Evolutionary conservation across 2,329 filamentous ascomycete species (phyloP).

Genomic region (Fusarium gaditjirri): DNA sequence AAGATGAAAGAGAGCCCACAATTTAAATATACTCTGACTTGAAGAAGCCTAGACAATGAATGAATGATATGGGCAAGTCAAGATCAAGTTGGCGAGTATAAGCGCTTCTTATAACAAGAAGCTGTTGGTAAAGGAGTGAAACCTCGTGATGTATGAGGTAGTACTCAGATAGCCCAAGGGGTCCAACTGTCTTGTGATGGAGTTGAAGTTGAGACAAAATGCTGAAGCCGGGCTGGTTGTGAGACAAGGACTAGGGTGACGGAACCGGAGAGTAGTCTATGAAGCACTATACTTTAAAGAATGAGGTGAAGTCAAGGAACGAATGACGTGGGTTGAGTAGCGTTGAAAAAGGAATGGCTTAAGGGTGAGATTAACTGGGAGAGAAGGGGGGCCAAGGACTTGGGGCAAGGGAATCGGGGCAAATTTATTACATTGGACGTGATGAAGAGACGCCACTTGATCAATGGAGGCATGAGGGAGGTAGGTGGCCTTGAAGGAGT

Average conservation of each 20-base stretch:
- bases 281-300: constrained; percentile 29
- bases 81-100: not conserved
- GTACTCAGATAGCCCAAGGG: constrained; percentile 2
- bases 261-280: constrained; percentile 19
- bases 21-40: not conserved
- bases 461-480: not conserved
- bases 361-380: constrained; percentile 14
- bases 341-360: constrained; percentile 25
- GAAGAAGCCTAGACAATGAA: not conserved
- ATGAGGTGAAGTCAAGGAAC: constrained; percentile 21
- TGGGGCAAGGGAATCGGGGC: constrained; percentile 18
- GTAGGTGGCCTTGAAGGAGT: not conserved
- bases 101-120: constrained; percentile 30
- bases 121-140: constrained; percentile 5
- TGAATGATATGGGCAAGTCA: constrained; percentile 1
- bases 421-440: constrained; percentile 30
- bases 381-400: constrained; percentile 7
- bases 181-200: constrained; percentile 10
- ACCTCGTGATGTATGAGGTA: constrained; percentile 25
- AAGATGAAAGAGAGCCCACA: not conserved
- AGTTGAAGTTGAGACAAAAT: constrained; percentile 30
- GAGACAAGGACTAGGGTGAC: constrained; percentile 14
- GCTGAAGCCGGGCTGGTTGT: constrained; percentile 33
- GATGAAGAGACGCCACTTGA: constrained; percentile 12
- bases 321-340: constrained; percentile 22